phyloP scores from a whole-genome alignment of 306 rosid genomes.

The Benincasa hispida region DNA sequence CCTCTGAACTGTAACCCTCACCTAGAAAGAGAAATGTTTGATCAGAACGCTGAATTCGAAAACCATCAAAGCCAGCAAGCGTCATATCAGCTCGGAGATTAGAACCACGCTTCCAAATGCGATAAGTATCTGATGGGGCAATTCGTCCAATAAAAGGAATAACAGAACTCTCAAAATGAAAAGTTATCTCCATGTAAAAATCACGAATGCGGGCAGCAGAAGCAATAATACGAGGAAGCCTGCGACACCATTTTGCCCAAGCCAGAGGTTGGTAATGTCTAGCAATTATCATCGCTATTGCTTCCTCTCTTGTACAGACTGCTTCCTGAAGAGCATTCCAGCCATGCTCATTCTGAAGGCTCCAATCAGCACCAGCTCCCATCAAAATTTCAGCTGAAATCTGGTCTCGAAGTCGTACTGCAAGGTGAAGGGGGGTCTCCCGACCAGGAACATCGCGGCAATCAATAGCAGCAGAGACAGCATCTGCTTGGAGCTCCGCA shows the following conservation, averaged over 20 bases:
- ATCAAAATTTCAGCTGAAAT: slow-evolving; percentile 79
- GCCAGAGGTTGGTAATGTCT: slow-evolving; percentile 85
- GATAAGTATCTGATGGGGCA: slow-evolving; percentile 96
- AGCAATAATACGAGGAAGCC: slow-evolving; percentile 92
- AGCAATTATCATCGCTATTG: slow-evolving; percentile 85
- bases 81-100: slow-evolving; percentile 99
- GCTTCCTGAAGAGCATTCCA: slow-evolving; percentile 99
- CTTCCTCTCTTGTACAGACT: slow-evolving; percentile 83
- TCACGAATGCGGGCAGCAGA: slow-evolving; percentile 87
- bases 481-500: slow-evolving; percentile 73
- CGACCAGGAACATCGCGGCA: slow-evolving; percentile 93
- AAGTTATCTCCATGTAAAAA: slow-evolving; percentile 96
- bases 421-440: slow-evolving; percentile 96
- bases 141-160: slow-evolving; percentile 93
- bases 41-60: slow-evolving; percentile 90
- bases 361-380: slow-evolving; percentile 98
- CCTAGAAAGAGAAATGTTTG: slow-evolving; percentile 97
- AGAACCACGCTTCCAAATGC: slow-evolving; percentile 98
- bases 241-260: slow-evolving; percentile 99
- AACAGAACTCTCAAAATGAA: slow-evolving; percentile 97
- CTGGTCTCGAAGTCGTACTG: slow-evolving; percentile 78
- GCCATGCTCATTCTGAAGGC: slow-evolving; percentile 90
- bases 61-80: slow-evolving; percentile 97
- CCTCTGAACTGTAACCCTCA: slow-evolving; percentile 81
- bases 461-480: slow-evolving; percentile 63